phyloP scores from a whole-genome alignment of 2,329 filamentous ascomycete species.

The Ophiostoma novo-ulmi region DNA sequence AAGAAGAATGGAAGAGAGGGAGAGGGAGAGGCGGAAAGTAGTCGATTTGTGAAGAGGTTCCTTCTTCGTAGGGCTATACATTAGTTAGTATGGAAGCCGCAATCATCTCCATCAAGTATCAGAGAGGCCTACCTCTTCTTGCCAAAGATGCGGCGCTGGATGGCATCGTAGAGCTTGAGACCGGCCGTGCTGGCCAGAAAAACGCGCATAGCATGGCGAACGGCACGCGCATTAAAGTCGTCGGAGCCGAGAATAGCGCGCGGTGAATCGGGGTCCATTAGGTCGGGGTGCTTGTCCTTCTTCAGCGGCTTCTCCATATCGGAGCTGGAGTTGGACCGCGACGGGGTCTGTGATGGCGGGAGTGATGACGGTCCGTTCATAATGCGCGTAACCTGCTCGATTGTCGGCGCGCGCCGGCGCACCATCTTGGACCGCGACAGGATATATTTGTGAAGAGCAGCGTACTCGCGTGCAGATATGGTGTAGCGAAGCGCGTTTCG shows the following conservation, averaged over 20 bases:
- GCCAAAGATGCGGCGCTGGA: constrained; percentile 46
- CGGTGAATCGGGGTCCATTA: constrained; percentile 21
- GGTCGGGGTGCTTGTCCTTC: constrained; percentile 31
- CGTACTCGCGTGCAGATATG: constrained; percentile 79
- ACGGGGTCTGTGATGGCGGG: constrained; percentile 15
- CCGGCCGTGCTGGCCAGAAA: constrained; percentile 60
- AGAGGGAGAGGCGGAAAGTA: constrained; percentile 72
- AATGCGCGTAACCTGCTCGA: constrained; percentile 52
- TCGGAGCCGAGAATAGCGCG: constrained; percentile 40
- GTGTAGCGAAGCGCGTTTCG: constrained; percentile 85
- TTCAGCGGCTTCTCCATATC: constrained; percentile 20
- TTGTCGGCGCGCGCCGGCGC: constrained; percentile 50
- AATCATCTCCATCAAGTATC: too few relatives aligned
- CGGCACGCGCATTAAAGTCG: constrained; percentile 64
- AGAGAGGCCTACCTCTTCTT: constrained; percentile 24
- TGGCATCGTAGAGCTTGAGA: constrained; percentile 57
- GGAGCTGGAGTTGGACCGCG: constrained; percentile 26
- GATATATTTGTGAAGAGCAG: constrained; percentile 75
- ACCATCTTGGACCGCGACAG: constrained; percentile 64
- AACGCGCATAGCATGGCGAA: constrained; percentile 65
- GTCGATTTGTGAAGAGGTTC: constrained; percentile 58
- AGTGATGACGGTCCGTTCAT: constrained; percentile 39
- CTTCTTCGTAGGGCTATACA: constrained; percentile 35
- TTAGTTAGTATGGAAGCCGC: neutral
- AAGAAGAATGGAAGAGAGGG: constrained; percentile 77